Percentiles rank a stretch among this genome's conserved stretches.
phyloP scores from a whole-genome alignment of 768 basidiomycete species.

The Cubamyces sp. region DNA sequence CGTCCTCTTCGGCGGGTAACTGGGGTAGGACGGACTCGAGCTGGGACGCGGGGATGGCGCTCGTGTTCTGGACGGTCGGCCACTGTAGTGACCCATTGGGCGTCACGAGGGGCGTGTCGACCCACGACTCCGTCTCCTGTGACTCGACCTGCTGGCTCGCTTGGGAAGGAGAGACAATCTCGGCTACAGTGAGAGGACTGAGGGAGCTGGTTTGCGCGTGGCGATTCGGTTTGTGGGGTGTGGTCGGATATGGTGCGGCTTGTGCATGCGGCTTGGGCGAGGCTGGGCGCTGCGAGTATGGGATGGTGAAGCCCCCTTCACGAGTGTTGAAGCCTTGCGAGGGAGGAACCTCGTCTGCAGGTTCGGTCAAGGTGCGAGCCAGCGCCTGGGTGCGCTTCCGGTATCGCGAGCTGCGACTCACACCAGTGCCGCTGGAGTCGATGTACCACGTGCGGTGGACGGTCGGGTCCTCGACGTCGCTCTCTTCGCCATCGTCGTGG shows the following conservation, averaged over 20 bases:
- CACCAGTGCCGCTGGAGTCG: conserved; percentile 20
- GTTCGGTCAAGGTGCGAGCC: conserved; percentile 41
- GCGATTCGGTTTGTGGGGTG: conserved; percentile 12
- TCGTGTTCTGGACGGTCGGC: conserved; percentile 37
- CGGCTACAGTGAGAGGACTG: conserved; percentile 8
- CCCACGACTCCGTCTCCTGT: conserved; percentile 49
- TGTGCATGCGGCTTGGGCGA: not conserved
- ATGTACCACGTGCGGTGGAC: conserved; percentile 19
- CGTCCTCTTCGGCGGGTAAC: conserved; percentile 35
- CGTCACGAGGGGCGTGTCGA: conserved; percentile 57
- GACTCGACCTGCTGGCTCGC: conserved; percentile 34
- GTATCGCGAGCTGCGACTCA: conserved; percentile 11
- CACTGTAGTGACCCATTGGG: conserved; percentile 59
- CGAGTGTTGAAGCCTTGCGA: conserved; percentile 20
- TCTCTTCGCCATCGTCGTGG: conserved; percentile 31
- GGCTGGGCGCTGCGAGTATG: conserved; percentile 11
- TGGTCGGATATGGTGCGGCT: conserved; percentile 2
- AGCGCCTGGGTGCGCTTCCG: conserved; percentile 35
- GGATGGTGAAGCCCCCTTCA: conserved; percentile 8
- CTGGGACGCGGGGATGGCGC: conserved; percentile 42
- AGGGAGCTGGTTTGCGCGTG: not conserved
- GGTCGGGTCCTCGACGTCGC: conserved; percentile 20
- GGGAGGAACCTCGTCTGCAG: conserved; percentile 30
- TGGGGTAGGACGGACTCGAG: conserved; percentile 36
- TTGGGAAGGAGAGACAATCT: conserved; percentile 7